Base-by-base conservation (phyloP, 1,284 basidiomycete genomes). In the Dichomitus squalens region DNA sequence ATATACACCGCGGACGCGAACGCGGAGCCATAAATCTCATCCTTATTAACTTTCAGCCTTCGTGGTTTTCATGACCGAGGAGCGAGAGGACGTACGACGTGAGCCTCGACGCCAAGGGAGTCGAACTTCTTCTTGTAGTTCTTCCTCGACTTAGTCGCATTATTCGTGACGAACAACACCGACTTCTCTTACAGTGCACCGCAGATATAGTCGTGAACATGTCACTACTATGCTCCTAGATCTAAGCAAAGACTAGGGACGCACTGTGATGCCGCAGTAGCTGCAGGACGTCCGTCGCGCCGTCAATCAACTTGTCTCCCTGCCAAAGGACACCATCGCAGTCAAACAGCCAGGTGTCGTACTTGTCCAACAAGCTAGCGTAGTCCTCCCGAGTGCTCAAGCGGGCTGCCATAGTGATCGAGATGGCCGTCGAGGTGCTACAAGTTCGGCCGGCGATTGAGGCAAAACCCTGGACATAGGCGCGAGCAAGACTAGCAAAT, bases 321-420 rank as follows among this genome's bases (percentile, higher is more conserved):
- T 88, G 85, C 92, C 96, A 93, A 55, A 98, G 82, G 47, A 98
- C 96, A 21, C 96, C 96, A 71, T 99, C 96, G 72, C 95, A 99
- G 75, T 99, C 97, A 66, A 97, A 94, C 69, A 98, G 82, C 84
- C 94, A 96, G 20, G 92, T 95, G 71, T 97, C 95, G 70, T 91
- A 94, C 64, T 82, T 83, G 72, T 92, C 86, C 53, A 96, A 66
- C 38, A 93, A 71, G 20, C 72, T 66, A 53, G 79, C 71, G 67
- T 90, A 91, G 61, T 88, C 81, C 25, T 76, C 73, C 8, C 72
- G 61, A 39, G 80, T 68, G 7, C 61, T 64, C 35, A 72, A 59
- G 18, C 67, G 64, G 20, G 64, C 47, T 9, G 70, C 68, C 68
- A 69, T 69, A 16, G 43, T 52, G 35, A 21, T 29, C 12, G 14